Base-by-base conservation (phyloP, 768 basidiomycete genomes). In the Tulasnella sp. region DNA sequence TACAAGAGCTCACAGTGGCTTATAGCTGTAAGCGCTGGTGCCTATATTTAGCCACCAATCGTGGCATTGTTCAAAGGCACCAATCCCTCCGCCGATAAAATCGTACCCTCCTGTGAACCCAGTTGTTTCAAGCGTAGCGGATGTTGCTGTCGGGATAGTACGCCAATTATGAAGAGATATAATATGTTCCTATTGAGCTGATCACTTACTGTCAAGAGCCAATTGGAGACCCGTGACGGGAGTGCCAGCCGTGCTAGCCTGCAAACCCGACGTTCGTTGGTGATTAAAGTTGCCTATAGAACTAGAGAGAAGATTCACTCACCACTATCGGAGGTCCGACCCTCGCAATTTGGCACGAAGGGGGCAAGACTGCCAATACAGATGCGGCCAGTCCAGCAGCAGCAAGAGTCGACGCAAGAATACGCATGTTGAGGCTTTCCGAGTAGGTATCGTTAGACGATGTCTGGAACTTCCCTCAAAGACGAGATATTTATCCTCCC, bases 21-120 rank as follows among this genome's bases (percentile, higher is more conserved):
- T n/a, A n/a, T n/a, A n/a, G n/a, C n/a, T n/a, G n/a, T n/a, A n/a
- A n/a, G n/a, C n/a, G n/a, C n/a, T n/a, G n/a, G n/a, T n/a, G n/a
- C n/a, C n/a, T 7, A 76, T 76, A 41, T 76, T 76, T 2, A 76
- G n/a, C 37, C 42, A 76, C 34, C 34, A 44, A 44, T 76, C 20
- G 41, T 76, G 75, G 48, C 75, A 76, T 31, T 41, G 40, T 7
- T 76, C 75, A 24, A 76, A 76, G 34, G 42, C 75, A 41, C 75
- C 75, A 11, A 76, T 44, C 11, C 75, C 75, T 44, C 75, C 75
- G 48, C 42, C 42, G 20, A 28, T 40, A 41, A 76, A 76, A n/a
- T n/a, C n/a, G n/a, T n/a, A n/a, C n/a, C n/a, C n/a, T n/a, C n/a
- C n/a, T n/a, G n/a, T n/a, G n/a, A n/a, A n/a, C n/a, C n/a, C n/a